Evolutionary conservation across 208 protist genomes (phyloP), one percentile per base, ranked within the genome.

Genomic region (Novymonas esmeraldas): DNA sequence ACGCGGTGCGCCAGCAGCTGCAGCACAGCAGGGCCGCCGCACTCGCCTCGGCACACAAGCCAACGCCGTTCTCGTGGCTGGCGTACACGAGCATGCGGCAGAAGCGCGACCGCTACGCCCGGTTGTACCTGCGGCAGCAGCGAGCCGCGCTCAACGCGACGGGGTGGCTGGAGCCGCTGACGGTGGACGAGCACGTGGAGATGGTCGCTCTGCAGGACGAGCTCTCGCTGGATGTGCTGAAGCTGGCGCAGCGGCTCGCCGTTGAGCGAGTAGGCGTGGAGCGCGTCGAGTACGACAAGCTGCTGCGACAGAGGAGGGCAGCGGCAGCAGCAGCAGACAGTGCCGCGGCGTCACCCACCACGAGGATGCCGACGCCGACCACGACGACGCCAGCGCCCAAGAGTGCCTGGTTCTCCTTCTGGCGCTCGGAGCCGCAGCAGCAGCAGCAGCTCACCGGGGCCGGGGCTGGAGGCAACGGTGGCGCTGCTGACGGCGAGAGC

Each of bases 151-250:
- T 87, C 1, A 36, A 39, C 0, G 80, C 72, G 6, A 56, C 70
- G 4, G 29, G 48, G 16, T 93, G 83, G 81, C 61, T 86, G 55
- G 58, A 56, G 24, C 68, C 76, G n/a, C 72, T 87, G 31, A 73
- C 54, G 11, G 58, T 45, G 9, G 59, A 80, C 34, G 81, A 88
- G 50, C 42, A 66, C 44, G 46, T 56, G 1, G 73, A 77, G 31
- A 57, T 84, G 28, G 48, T 51, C 6, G 41, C 42, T 16, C 61
- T 92, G 24, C 83, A 94, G 62, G 71, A 80, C 20, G 73, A 84
- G 26, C 74, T 95, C 24, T 71, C 85, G n/a, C 56, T 84, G 2
- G 81, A 90, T 13, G 77, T 80, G 20, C 46, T 95, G 13, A 84
- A 81, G 59, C 64, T 90, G 14, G 85, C 73, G 31, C 72, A 88